Evolutionary conservation across 768 basidiomycete genomes (phyloP).

Genomic region (Boletus sensibilis): DNA sequence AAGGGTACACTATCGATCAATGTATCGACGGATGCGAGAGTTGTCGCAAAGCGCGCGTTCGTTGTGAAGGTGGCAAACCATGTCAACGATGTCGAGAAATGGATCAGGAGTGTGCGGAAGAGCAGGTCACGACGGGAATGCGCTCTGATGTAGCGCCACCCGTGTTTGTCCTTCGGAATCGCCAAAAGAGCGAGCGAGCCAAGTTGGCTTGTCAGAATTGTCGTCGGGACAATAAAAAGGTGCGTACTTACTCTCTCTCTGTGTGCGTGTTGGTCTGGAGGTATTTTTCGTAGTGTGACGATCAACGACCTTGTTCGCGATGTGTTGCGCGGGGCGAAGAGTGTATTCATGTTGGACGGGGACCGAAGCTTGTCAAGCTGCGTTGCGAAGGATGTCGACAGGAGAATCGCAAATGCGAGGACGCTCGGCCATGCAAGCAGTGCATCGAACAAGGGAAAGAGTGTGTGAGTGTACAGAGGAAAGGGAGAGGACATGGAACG

Average conservation of each 20-base stretch:
- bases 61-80: conserved; percentile 39
- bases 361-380: conserved; percentile 56
- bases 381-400: conserved; percentile 59
- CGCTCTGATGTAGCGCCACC: conserved; percentile 28
- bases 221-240: conserved; percentile 68
- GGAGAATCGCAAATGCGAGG: conserved; percentile 59
- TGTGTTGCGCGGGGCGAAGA: conserved; percentile 54
- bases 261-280: not conserved
- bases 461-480: conserved; percentile 51
- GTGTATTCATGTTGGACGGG: conserved; percentile 55
- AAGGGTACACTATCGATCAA: conserved; percentile 48
- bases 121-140: conserved; percentile 25
- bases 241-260: conserved; percentile 12
- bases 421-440: conserved; percentile 52
- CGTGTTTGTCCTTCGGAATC: conserved; percentile 25
- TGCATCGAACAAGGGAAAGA: conserved; percentile 47
- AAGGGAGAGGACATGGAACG: conserved; percentile 55
- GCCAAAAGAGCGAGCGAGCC: conserved; percentile 47
- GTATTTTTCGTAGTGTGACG: conserved; percentile 47
- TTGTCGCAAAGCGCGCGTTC: conserved; percentile 52
- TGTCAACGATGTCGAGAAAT: conserved; percentile 36
- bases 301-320: conserved; percentile 60
- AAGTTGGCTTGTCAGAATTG: conserved; percentile 61
- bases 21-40: conserved; percentile 63
- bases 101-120: conserved; percentile 48